Percentiles rank a stretch among this genome's conserved stretches.
phyloP scores from a whole-genome alignment of 2,329 filamentous ascomycete genomes.

The Albifimbria verrucaria region DNA sequence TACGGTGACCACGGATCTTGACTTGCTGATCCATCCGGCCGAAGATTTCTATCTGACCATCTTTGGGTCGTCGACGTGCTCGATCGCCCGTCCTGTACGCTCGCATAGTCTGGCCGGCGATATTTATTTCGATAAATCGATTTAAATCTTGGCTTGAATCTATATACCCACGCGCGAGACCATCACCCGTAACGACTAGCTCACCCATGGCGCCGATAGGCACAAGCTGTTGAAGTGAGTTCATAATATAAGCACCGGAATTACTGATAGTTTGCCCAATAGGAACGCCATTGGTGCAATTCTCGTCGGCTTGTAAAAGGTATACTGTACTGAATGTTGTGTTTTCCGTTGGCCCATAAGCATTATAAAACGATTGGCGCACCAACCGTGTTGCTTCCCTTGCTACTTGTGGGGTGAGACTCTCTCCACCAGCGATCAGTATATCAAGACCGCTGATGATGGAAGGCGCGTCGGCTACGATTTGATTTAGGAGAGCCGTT shows the following conservation, averaged over 20 bases:
- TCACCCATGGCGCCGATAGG: conserved; percentile 23
- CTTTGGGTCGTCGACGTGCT: conserved; percentile 15
- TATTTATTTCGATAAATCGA: conserved; percentile 13
- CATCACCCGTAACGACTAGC: conserved; percentile 22
- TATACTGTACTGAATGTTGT: conserved; percentile 8
- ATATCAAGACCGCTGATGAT: conserved; percentile 6
- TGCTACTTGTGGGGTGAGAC: background rate
- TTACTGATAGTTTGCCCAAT: conserved; percentile 16
- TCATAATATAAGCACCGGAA: conserved; percentile 20
- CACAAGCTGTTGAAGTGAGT: conserved; percentile 16
- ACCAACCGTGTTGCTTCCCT: background rate
- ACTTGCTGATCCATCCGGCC: conserved; percentile 23
- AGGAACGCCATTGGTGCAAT: conserved; percentile 12
- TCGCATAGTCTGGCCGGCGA: conserved; percentile 3
- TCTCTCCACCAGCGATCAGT: conserved; percentile 12
- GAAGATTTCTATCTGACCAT: conserved; percentile 22
- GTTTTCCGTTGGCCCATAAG: conserved; percentile 17
- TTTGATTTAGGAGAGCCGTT: conserved; percentile 13
- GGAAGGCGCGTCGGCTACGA: conserved; percentile 2
- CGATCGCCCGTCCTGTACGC: conserved; percentile 25
- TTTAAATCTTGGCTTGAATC: conserved; percentile 7
- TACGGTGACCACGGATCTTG: conserved; percentile 26
- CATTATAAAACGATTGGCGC: conserved; percentile 7
- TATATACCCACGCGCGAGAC: conserved; percentile 18
- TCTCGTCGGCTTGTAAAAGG: background rate